phyloP scores from a whole-genome alignment of 129 eudicot species.

The Centrapalus pauciflorus region DNA sequence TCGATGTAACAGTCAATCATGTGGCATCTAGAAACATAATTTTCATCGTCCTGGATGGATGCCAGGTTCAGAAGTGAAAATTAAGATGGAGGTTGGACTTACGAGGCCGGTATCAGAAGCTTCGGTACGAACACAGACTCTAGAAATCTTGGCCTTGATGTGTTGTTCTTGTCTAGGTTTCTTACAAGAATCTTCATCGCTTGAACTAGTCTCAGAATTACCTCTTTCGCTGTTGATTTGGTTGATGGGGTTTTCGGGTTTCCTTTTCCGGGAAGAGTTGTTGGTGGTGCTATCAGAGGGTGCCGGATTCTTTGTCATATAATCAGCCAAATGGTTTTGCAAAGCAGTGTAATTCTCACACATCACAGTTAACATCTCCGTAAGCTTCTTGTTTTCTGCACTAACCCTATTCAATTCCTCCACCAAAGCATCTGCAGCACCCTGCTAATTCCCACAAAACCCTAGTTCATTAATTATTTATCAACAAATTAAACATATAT shows the following conservation, averaged over 20 bases:
- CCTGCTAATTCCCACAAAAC: slow-evolving; percentile 30
- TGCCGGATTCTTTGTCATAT: slow-evolving; percentile 44
- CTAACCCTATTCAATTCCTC: slow-evolving; percentile 79
- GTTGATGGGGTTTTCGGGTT: slow-evolving; percentile 30
- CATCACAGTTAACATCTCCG: slow-evolving; percentile 62
- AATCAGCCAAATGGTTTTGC: slow-evolving; percentile 51
- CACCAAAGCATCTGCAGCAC: slow-evolving; percentile 43
- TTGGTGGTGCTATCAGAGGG: slow-evolving; percentile 15
- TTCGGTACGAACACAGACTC: slow-evolving; percentile 54
- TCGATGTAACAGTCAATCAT: no score
- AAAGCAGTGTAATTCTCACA: slow-evolving; percentile 82
- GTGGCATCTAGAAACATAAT: background rate
- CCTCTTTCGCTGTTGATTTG: slow-evolving; percentile 37
- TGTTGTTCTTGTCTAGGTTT: slow-evolving; percentile 65
- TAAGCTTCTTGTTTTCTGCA: slow-evolving; percentile 76
- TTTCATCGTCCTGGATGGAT: background rate
- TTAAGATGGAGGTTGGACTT: slow-evolving; percentile 29
- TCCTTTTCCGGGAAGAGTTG: slow-evolving; percentile 41
- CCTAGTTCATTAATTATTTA: background rate
- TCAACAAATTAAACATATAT: background rate
- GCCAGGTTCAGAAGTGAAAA: no score
- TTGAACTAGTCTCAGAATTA: slow-evolving; percentile 69
- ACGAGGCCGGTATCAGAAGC: slow-evolving; percentile 85
- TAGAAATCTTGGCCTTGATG: slow-evolving; percentile 64
- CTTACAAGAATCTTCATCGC: slow-evolving; percentile 83